These are phyloP conservation scores for Hypoxylon perforatum DNA, from an alignment of 495 filamentous ascomycete species.

Conservation along the genomic window DNA sequence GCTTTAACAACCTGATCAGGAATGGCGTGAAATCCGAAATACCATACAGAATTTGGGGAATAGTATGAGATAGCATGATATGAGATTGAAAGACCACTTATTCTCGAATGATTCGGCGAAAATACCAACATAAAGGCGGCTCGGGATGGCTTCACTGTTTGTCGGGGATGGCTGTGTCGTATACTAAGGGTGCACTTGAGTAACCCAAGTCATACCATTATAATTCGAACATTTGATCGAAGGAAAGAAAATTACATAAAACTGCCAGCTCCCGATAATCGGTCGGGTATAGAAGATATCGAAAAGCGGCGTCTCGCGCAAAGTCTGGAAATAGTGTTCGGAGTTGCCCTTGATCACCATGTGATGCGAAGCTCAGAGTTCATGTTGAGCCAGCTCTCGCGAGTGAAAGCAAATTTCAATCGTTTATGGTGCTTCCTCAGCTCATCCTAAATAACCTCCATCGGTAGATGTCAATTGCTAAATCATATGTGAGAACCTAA, in stretches of 20 bases:
- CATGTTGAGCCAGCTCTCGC: no score
- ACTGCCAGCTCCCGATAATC: not conserved
- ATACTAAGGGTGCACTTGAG: constrained; percentile 27
- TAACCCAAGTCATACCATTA: constrained; percentile 28
- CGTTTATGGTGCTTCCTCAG: no score
- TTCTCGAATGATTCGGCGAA: constrained; percentile 25
- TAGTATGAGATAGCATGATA: constrained; percentile 22
- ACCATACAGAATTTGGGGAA: constrained; percentile 1
- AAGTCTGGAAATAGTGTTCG: not conserved
- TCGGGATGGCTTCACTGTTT: not conserved
- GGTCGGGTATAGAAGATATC: not conserved
- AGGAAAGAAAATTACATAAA: not conserved
- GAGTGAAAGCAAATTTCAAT: no score
- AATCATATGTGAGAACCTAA: no score
- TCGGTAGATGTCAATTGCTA: no score
- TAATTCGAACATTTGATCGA: not conserved
- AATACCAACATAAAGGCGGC: not conserved
- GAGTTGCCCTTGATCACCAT: no score
- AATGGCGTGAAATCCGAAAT: constrained; percentile 4
- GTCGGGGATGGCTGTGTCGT: not conserved
- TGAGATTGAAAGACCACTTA: constrained; percentile 6
- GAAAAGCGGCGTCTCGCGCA: constrained; percentile 1
- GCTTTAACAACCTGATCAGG: constrained; percentile 14
- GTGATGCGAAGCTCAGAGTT: no score
- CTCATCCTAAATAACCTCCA: no score